Percentiles rank a stretch among this genome's conserved stretches.
These are phyloP conservation scores for Coemansia sp. DNA, from an alignment of 192 early-diverging fungal species.

Conservation along the genomic window DNA sequence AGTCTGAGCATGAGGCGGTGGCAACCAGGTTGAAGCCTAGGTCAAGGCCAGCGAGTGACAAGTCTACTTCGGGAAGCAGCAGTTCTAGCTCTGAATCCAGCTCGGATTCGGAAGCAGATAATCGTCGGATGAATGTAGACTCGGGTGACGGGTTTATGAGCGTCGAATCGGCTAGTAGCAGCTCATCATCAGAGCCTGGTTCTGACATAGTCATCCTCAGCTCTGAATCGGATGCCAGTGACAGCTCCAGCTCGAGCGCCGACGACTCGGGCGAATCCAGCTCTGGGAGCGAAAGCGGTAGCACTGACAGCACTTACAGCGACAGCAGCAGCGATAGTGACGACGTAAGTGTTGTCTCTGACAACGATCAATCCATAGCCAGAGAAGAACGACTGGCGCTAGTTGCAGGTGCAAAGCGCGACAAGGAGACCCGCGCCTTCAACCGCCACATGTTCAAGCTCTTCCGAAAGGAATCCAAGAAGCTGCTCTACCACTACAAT, in stretches of 20 bases:
- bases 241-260: not conserved
- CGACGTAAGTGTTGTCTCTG: not conserved
- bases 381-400: not conserved
- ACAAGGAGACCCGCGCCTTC: not conserved
- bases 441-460: conserved; percentile 1
- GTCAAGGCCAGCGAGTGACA: not conserved
- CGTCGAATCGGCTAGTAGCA: not conserved
- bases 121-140: not conserved
- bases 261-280: not conserved
- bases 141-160: not conserved
- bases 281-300: not conserved
- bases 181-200: not conserved
- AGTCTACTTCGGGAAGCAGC: not conserved
- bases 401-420: conserved; percentile 5
- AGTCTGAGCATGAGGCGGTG: not conserved
- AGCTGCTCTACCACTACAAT: not conserved
- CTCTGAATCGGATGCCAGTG: not conserved
- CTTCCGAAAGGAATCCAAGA: not conserved
- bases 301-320: not conserved
- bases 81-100: not conserved
- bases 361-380: not conserved
- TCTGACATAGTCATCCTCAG: not conserved
- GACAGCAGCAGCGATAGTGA: not conserved
- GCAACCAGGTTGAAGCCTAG: not conserved
- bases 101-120: not conserved